Evolutionary conservation across 2,329 filamentous ascomycete genomes (phyloP), one percentile per base, ranked within the genome.

Genomic region (Aspergillus flavus): DNA sequence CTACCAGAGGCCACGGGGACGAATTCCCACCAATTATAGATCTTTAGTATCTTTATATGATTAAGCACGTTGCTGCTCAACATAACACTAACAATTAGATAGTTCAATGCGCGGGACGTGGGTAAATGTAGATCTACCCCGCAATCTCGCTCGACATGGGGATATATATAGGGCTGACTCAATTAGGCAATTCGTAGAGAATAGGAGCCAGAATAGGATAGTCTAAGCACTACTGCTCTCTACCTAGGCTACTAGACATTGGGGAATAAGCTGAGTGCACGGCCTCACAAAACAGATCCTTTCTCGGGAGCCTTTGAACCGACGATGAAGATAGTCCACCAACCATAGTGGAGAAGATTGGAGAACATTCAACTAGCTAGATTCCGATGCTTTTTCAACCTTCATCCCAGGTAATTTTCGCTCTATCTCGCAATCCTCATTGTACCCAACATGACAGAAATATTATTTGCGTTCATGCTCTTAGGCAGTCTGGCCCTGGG

Each of bases 191-290:
- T 2, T 4, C 7, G n/a, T n/a, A 41, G 39, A n/a, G 19, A 6
- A n/a, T n/a, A 19, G 0, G 10, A 41, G 7, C 16, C 1, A n/a
- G 39, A 41, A 10, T 41, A 41, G 39, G 39, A n/a, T 19, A 41
- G 0, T 0, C 19, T n/a, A 41, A n/a, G 39, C 39, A 41, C 39
- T 4, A 0, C 7, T 10, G 7, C 1, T 41, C 1, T 4, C 16
- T 3, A n/a, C 3, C 2, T 19, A 41, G 19, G 1, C 6, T 41
- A 36, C 16, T 39, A 39, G 7, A n/a, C 0, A 1, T 16, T 16
- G 14, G 12, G 12, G 0, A 36, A 36, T 4, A 41, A 41, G 6
- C 1, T 9, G n/a, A 1, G 39, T n/a, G 39, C 39, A 41, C 19
- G 39, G 19, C 39, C 39, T 41, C 19, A n/a, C 0, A 39, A 3